These are phyloP conservation scores for Haplographium delicatum DNA, from an alignment of 495 filamentous ascomycete species.

Conservation along the genomic window DNA sequence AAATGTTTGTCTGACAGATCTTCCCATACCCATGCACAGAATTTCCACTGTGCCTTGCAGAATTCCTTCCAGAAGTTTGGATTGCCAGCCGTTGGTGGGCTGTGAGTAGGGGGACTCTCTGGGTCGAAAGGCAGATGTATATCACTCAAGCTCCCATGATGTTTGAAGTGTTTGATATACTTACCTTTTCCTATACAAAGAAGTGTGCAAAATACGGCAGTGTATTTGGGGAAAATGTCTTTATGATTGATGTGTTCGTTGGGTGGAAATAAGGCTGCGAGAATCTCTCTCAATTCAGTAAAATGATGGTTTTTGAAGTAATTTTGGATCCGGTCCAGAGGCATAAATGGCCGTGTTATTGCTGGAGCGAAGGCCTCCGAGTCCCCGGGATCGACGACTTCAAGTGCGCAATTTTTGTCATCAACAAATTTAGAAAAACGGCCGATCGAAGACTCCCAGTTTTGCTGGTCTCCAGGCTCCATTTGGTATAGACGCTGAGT, in stretches of 20 bases:
- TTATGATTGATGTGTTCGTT: neutral
- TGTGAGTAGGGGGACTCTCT: slow-evolving; percentile 1
- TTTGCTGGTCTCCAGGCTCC: neutral
- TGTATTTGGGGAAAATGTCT: slow-evolving; percentile 9
- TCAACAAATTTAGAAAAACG: too few species aligned
- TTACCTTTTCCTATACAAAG: slow-evolving; percentile 13
- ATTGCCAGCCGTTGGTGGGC: neutral
- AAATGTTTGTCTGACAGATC: slow-evolving; percentile 13
- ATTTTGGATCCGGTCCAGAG: neutral
- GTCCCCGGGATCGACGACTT: neutral
- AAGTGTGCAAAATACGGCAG: slow-evolving; percentile 27
- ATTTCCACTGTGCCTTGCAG: slow-evolving; percentile 32
- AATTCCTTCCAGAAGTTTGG: slow-evolving; percentile 25
- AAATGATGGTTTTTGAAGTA: too few species aligned
- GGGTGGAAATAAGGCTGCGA: neutral
- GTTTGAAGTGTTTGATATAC: slow-evolving; percentile 23
- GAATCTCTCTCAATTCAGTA: neutral
- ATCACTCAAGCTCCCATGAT: slow-evolving; percentile 15
- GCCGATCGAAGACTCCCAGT: neutral
- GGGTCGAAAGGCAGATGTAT: slow-evolving; percentile 22
- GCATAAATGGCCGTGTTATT: too few species aligned
- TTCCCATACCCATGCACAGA: slow-evolving; percentile 24
- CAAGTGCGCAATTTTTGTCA: neutral
- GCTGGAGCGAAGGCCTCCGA: too few species aligned
- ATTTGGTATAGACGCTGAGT: too few species aligned